These are phyloP conservation scores for Vitellaria paradoxa DNA, from an alignment of 179 eudicot species.

Conservation along the genomic window DNA sequence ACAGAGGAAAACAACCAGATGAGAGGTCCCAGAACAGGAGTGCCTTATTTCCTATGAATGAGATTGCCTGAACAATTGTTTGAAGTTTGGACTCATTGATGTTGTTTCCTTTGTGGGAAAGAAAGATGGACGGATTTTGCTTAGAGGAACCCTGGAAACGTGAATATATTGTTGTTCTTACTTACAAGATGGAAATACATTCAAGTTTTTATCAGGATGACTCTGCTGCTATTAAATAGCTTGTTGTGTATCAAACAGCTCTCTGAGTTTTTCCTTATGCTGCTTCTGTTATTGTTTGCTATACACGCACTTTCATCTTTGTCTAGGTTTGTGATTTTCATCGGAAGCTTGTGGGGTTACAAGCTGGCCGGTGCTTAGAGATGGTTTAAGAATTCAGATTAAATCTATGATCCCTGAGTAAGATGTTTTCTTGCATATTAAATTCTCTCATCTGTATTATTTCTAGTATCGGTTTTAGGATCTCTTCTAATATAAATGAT, in stretches of 20 bases:
- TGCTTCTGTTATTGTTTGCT: conserved; percentile 10
- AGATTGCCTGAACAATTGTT: conserved; percentile 18
- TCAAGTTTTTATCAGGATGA: conserved; percentile 7
- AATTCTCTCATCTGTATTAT: not conserved
- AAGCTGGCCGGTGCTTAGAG: conserved; percentile 8
- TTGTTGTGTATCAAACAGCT: conserved; percentile 17
- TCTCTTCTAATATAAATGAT: not conserved
- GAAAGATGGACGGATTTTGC: not conserved
- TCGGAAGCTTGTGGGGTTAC: conserved; percentile 8
- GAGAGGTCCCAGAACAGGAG: conserved; percentile 99
- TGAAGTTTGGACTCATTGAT: conserved; percentile 7
- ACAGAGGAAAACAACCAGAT: conserved; percentile 99
- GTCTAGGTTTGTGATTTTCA: conserved; percentile 12
- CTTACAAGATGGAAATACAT: conserved; percentile 5
- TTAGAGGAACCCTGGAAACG: conserved; percentile 16
- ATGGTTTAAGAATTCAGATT: conserved; percentile 5
- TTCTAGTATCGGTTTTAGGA: not conserved
- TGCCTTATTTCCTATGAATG: conserved; percentile 89
- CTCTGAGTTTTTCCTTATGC: not conserved
- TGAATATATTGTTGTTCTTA: conserved; percentile 14
- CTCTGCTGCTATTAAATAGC: conserved; percentile 17
- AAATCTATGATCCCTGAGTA: not conserved
- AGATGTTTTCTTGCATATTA: not conserved
- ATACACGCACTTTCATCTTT: not conserved
- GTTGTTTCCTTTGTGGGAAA: conserved; percentile 11